Base-by-base conservation (phyloP, 345 rosid genomes). In the Boechera stricta region DNA sequence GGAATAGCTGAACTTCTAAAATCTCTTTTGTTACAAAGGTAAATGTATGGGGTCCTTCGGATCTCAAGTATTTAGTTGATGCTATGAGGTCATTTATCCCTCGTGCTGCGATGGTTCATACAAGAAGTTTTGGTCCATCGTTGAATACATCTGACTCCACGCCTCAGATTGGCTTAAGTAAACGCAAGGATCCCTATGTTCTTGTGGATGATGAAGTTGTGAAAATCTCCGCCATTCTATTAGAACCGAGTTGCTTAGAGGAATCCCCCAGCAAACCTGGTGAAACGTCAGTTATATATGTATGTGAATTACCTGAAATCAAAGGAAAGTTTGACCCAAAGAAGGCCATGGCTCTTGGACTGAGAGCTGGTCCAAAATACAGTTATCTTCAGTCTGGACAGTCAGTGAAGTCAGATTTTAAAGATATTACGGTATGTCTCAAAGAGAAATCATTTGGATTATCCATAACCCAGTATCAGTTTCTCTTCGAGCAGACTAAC, bases 11-110 rank as follows among this genome's bases (percentile, higher is more conserved):
- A 77, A 24, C 2, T 56, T 64, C 0, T 62, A 33, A 44, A 67
- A 31, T 55, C 10, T 69, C 1, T 73, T 24, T 59, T 64, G 15
- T 52, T 77, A 44, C 79, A 56, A 85, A 92, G 99, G 97, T 95
- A 64, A 95, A 95, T 26, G 68, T 95, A 33, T 95, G 99, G 94
- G 99, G 99, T 66, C 97, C 98, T 62, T 95, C 97, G 33, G 97
- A 95, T 88, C 96, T 95, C 56, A 84, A 91, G 79, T 86, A 88
- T 74, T 81, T 95, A 79, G 94, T 92, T 58, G 89, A 91, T 77
- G 99, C 98, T 42, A 92, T 95, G 99, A 95, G 87, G 77, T 91
- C 91, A 59, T 95, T 95, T 78, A 90, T 91, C 78, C 98, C 98
- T 64, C 96, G 91, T 84, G 96, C 98, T 54, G 91, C 99, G 32